A percentile compares a stretch with the other conserved stretches of the same genome.
These are phyloP conservation scores for Ceratocystis colombiana DNA, from an alignment of 2,329 filamentous ascomycete species.

Conservation along the genomic window DNA sequence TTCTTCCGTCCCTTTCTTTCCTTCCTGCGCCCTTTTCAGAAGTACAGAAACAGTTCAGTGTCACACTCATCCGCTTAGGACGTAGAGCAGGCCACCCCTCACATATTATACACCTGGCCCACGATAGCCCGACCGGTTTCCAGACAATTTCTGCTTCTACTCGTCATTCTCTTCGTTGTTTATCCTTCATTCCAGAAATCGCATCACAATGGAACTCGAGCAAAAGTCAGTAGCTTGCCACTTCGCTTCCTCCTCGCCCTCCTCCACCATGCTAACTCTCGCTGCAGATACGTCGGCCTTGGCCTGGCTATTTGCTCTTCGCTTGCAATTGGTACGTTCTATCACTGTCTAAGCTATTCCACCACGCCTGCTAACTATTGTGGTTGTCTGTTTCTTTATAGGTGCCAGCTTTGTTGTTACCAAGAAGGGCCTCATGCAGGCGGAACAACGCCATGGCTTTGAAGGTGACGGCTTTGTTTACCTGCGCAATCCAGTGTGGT, in stretches of 20 bases:
- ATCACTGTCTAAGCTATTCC: constrained; percentile 22
- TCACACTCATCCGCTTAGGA: no score
- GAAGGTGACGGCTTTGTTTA: constrained; percentile 95
- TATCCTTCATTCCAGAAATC: no score
- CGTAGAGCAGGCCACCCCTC: no score
- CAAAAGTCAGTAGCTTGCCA: constrained; percentile 23
- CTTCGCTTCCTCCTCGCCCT: neutral
- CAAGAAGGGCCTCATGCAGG: constrained; percentile 93
- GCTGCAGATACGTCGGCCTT: constrained; percentile 63
- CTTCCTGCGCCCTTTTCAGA: no score
- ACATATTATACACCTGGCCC: no score
- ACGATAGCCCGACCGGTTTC: neutral
- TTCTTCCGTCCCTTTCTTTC: no score
- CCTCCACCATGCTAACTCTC: constrained; percentile 1
- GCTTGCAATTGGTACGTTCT: constrained; percentile 59
- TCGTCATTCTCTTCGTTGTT: neutral
- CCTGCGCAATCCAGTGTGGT: constrained; percentile 91
- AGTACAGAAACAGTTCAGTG: no score
- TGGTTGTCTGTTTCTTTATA: constrained; percentile 33
- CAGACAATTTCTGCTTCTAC: neutral
- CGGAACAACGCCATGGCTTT: constrained; percentile 84
- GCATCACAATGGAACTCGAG: constrained; percentile 22
- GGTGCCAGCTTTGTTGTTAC: constrained; percentile 98
- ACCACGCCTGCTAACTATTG: constrained; percentile 25
- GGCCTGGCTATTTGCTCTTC: constrained; percentile 64